Evolutionary conservation across 768 basidiomycete genomes (phyloP), one percentile per base, ranked within the genome.

Genomic region (Lentinula lateritia): DNA sequence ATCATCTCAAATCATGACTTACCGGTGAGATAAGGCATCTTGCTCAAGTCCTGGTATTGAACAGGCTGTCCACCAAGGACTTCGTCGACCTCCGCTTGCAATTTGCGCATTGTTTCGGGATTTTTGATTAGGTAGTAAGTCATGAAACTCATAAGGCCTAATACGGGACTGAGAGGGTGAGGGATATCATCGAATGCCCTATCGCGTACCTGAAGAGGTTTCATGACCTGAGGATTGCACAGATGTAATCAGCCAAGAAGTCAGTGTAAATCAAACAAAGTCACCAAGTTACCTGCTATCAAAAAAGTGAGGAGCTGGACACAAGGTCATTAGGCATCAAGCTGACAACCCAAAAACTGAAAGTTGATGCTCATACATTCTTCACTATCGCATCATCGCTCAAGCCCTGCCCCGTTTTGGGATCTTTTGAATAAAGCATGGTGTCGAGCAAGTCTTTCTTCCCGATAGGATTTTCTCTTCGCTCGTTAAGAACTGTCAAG

Each of bases 81-180:
- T 35, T 70, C 66, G 65, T 84, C 83, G 12, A 85, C 69, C 61
- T 85, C 81, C 4, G 72, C 69, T 2, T 78, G 78, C 5, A 83
- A 73, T 55, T 75, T 78, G 34, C 74, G 72, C 69, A 83, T 72
- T 1, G 72, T 76, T n/a, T 71, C 67, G 0, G 79, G 78, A 59
- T 79, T 69, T 52, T 76, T 73, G 38, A 84, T 71, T 28, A 85
- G 71, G 66, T 75, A 76, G 66, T 80, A 80, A 0, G 75, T 67
- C 41, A 74, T 67, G 66, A 80, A 81, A 1, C 74, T 74, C 57
- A 82, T 73, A 64, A 77, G 70, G 1, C 77, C 76, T 60, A 75
- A 70, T 7, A 12, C 35, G 5, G 16, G 45, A 9, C n/a, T 15
- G 9, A 9, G 15, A 18, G 23, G 7, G 28, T 39, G 15, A 4